A percentile compares a stretch with the other conserved stretches of the same genome.
Conservation (phyloP, 192 early-diverging fungal genomes). For the Thamnidium elegans region DNA sequence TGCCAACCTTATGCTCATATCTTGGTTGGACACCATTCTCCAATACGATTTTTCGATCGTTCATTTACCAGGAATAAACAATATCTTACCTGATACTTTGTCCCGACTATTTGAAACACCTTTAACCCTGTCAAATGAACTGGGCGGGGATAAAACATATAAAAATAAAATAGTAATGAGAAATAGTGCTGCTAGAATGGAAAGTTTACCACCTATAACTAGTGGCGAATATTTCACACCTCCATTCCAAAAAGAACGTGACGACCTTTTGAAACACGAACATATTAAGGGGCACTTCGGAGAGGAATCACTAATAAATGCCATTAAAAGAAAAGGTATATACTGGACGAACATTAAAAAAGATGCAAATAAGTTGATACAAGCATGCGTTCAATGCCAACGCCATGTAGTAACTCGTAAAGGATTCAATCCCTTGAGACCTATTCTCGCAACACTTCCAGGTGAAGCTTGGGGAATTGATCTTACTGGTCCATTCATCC, state of each 20-base stretch:
- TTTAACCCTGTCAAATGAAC: neutral
- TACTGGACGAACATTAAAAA: slow-evolving; percentile 1
- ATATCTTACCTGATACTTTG: slow-evolving; percentile 35
- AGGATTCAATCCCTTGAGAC: slow-evolving; percentile 3
- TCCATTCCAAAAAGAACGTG: neutral
- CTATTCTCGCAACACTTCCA: neutral
- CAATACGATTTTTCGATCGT: slow-evolving; percentile 25
- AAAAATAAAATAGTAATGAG: neutral
- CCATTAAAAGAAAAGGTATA: neutral
- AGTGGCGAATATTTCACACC: neutral
- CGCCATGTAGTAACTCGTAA: neutral
- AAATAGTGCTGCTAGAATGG: neutral
- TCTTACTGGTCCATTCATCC: neutral
- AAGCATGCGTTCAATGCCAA: neutral
- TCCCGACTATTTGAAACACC: slow-evolving; percentile 20
- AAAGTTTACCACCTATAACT: neutral
- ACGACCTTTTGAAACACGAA: neutral
- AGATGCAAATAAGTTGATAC: neutral
- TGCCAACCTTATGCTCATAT: slow-evolving; percentile 23
- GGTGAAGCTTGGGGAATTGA: neutral
- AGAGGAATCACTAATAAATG: neutral
- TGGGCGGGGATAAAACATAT: slow-evolving; percentile 21
- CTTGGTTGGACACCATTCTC: slow-evolving; percentile 34
- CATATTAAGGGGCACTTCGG: neutral
- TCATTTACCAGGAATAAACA: slow-evolving; percentile 27